Evolutionary conservation across 2,329 filamentous ascomycete species (phyloP).

Genomic region (Colletotrichum tropicicola): DNA sequence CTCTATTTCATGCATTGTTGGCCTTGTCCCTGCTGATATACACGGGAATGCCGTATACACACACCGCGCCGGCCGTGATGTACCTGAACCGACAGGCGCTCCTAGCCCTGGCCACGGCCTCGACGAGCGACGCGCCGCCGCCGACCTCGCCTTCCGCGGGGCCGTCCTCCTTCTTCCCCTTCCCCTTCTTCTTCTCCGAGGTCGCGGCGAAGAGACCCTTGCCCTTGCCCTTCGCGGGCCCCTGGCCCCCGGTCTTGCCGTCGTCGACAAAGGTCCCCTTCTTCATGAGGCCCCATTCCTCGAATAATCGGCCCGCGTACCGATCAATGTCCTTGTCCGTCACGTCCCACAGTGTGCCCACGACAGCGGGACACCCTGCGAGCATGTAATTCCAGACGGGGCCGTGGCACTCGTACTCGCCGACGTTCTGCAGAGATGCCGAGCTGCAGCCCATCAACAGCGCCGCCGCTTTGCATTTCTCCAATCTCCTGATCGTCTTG

Average conservation of each 20-base stretch:
- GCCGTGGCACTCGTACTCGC: constrained; percentile 90
- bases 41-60: constrained; percentile 94
- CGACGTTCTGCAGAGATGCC: constrained; percentile 80
- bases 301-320: constrained; percentile 81
- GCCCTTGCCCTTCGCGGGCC: constrained; percentile 33
- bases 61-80: constrained; percentile 91
- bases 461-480: constrained; percentile 77
- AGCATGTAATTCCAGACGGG: constrained; percentile 93
- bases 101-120: constrained; percentile 80
- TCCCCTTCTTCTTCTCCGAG: constrained; percentile 40
- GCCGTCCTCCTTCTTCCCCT: constrained; percentile 39
- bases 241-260: too few species aligned
- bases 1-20: background rate
- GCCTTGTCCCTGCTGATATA: constrained; percentile 65
- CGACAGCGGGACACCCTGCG: constrained; percentile 84
- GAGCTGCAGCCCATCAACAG: constrained; percentile 96
- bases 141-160: constrained; percentile 36
- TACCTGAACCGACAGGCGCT: constrained; percentile 88
- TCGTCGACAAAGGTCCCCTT: constrained; percentile 49
- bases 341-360: constrained; percentile 97
- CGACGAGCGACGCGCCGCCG: constrained; percentile 69
- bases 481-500: constrained; percentile 81
- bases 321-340: constrained; percentile 98
- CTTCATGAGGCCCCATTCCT: constrained; percentile 83
- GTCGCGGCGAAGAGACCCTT: constrained; percentile 28